Evolutionary conservation across 805 yeast species (phyloP).

Genomic region (Schizosaccharomyces osmophilus): DNA sequence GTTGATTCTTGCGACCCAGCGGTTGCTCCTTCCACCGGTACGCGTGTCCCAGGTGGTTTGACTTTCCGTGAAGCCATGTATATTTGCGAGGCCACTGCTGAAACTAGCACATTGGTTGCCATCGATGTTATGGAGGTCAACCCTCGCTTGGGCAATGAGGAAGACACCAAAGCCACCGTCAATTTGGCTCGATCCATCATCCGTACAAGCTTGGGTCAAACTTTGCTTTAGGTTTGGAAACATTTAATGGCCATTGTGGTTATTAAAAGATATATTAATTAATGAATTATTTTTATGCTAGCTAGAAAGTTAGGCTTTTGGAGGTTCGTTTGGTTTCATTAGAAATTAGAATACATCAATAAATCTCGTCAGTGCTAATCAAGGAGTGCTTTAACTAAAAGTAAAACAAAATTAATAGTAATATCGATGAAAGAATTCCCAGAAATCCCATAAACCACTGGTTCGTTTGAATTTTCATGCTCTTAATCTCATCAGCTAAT

Average conservation of each 20-base stretch:
- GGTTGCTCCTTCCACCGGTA: conserved; percentile 90
- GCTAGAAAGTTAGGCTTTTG: too few species aligned
- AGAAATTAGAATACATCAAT: too few species aligned
- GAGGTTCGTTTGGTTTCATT: too few species aligned
- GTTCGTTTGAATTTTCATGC: neutral
- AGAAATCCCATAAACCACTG: neutral
- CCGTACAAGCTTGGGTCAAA: conserved; percentile 79
- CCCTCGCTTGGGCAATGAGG: conserved; percentile 61
- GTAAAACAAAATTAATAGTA: neutral
- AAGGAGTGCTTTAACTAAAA: neutral
- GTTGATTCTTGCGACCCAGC: conserved; percentile 92
- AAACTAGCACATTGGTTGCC: conserved; percentile 65
- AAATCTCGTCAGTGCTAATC: too few species aligned
- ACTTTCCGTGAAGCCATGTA: conserved; percentile 85
- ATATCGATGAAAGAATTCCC: neutral
- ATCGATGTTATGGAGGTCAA: conserved; percentile 85
- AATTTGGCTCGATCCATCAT: conserved; percentile 77
- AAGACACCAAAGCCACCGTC: conserved; percentile 60
- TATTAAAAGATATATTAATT: neutral
- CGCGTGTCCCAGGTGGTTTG: conserved; percentile 90
- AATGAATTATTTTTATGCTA: too few species aligned
- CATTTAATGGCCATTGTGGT: neutral
- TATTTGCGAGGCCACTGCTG: conserved; percentile 76
- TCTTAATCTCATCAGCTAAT: neutral
- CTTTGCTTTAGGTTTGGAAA: neutral